Evolutionary conservation across 179 eudicot genomes (phyloP).

Genomic region (Beta macrorhiza): DNA sequence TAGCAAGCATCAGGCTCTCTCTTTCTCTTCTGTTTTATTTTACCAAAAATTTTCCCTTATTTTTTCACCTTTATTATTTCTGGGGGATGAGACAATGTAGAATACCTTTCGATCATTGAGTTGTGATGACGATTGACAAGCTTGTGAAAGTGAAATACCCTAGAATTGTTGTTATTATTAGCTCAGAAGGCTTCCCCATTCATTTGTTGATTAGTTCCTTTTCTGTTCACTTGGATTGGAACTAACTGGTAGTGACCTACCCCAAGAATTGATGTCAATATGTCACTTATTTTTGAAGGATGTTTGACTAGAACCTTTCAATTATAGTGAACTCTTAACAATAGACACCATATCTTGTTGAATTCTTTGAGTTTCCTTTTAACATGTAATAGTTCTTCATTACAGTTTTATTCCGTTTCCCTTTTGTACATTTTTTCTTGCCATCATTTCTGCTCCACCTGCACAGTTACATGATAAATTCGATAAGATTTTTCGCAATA

Average conservation of each 20-base stretch:
- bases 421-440: background rate
- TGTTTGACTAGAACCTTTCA: conserved; percentile 18
- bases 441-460: conserved; percentile 33
- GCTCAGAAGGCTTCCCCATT: conserved; percentile 28
- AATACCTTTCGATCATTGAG: conserved; percentile 35
- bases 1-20: conserved; percentile 31
- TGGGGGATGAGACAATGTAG: conserved; percentile 39
- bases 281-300: conserved; percentile 10
- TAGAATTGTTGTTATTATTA: conserved; percentile 37
- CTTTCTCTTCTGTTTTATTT: conserved; percentile 26
- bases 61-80: conserved; percentile 21
- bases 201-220: conserved; percentile 20
- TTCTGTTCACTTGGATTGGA: conserved; percentile 13
- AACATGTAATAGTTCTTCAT: background rate
- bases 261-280: conserved; percentile 16
- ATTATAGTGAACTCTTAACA: background rate
- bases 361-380: conserved; percentile 7
- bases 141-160: conserved; percentile 39
- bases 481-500: conserved; percentile 31
- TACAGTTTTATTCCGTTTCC: background rate
- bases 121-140: conserved; percentile 28
- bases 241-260: conserved; percentile 16
- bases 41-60: conserved; percentile 23
- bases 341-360: conserved; percentile 3
- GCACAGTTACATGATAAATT: conserved; percentile 50